A percentile compares a stretch with the other conserved stretches of the same genome.
Conservation (phyloP, 1,139 yeast genomes). For the Nakaseomyces delphensis region DNA sequence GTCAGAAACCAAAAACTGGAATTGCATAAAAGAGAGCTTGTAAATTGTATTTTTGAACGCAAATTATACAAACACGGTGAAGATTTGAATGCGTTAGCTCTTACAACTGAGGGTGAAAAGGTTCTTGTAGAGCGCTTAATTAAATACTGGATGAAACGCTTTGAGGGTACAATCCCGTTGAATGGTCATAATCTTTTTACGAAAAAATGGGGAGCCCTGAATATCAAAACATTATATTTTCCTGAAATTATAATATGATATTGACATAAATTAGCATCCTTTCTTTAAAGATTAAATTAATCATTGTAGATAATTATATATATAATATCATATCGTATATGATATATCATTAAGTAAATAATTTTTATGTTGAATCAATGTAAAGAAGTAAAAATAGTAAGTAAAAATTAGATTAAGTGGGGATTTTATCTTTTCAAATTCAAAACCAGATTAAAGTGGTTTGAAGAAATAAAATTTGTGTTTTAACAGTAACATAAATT, state of each 20-base stretch:
- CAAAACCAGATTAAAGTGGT: no score
- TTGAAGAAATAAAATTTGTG: no score
- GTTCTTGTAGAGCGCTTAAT: constrained; percentile 23
- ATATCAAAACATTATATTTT: constrained; percentile 14
- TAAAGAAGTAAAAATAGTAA: background rate
- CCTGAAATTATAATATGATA: constrained; percentile 13
- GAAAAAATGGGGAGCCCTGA: constrained; percentile 29
- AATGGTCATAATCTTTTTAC: constrained; percentile 16
- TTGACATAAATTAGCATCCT: no score
- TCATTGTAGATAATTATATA: no score
- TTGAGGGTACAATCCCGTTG: constrained; percentile 17
- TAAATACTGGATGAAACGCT: constrained; percentile 25
- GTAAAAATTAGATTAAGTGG: no score
- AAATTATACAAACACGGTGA: constrained; percentile 23
- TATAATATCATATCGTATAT: background rate
- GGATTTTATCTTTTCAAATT: background rate
- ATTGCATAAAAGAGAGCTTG: constrained; percentile 23
- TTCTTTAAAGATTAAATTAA: no score
- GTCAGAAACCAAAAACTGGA: constrained; percentile 8
- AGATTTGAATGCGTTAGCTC: constrained; percentile 25
- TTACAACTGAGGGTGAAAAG: constrained; percentile 15
- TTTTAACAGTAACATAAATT: no score
- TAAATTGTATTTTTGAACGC: constrained; percentile 25
- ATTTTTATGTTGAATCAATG: background rate
- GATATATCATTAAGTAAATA: constrained; percentile 1